phyloP scores from a whole-genome alignment of 495 filamentous ascomycete genomes.

The Chaetomium fimeti region DNA sequence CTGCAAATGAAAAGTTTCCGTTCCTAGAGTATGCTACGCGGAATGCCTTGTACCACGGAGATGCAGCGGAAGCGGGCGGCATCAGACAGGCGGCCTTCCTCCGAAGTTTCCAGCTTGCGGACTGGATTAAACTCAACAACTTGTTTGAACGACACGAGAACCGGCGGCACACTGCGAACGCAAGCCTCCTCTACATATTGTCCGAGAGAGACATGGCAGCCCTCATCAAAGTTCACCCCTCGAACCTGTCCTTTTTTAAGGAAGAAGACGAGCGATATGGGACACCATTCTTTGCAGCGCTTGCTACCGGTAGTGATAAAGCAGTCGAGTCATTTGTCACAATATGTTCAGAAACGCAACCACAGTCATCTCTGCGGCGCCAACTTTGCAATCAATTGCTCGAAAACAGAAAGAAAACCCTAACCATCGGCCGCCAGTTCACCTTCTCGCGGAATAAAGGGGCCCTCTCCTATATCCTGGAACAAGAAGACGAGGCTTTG shows the following conservation, averaged over 20 bases:
- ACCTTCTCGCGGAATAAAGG: too few species aligned
- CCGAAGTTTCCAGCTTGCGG: constrained; percentile 11
- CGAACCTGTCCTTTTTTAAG: too few species aligned
- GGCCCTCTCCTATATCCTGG: too few species aligned
- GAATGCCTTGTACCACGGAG: constrained; percentile 25
- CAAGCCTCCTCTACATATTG: constrained; percentile 49
- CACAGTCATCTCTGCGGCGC: not conserved
- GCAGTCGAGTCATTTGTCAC: constrained; percentile 30
- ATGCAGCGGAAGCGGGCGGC: constrained; percentile 24
- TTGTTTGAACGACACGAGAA: not conserved
- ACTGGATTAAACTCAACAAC: too few species aligned
- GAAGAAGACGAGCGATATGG: constrained; percentile 30
- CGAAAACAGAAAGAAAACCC: too few species aligned
- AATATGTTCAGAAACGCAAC: not conserved
- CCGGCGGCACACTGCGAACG: constrained; percentile 35
- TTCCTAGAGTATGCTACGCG: constrained; percentile 22
- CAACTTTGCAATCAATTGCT: too few species aligned
- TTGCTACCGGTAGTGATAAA: constrained; percentile 33
- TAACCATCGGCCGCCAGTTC: too few species aligned
- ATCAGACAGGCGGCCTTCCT: constrained; percentile 45
- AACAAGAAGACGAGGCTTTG: too few species aligned
- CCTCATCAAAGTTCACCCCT: constrained; percentile 38
- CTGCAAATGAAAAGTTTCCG: constrained; percentile 16
- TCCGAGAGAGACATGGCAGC: constrained; percentile 36
- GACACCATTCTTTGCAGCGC: constrained; percentile 47